Base-by-base conservation (phyloP, 495 filamentous ascomycete species). In the Aspergillus conjunctus region DNA sequence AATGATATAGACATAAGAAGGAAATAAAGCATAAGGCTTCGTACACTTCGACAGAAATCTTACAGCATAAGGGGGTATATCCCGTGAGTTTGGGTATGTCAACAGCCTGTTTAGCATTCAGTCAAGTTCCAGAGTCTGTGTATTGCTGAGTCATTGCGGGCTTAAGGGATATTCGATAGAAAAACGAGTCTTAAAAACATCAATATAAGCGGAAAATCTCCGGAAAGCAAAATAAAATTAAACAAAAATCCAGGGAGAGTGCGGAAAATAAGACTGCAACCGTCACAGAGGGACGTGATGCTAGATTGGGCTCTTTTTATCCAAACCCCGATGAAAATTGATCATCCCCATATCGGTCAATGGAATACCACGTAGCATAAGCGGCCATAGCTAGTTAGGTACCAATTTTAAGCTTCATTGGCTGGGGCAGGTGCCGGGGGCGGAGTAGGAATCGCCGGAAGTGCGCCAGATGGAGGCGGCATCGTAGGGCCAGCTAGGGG, bases 401-500 rank as follows among this genome's bases (percentile, higher is more conserved):
- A 26, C 2, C 26, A 2, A 5, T 2, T 26, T 51, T 22, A 54
- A 30, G 44, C 41, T 39, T 56, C 49, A 17, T 59, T 39, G 37
- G 44, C 50, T 1, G 60, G 51, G 21, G 41, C 31, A n/a, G 62
- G 59, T 18, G 34, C 54, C 21, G 34, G 20, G 44, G 43, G 41
- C 26, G 54, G 37, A 32, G 74, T 51, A 0, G 73, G 73, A 51
- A 73, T 55, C 7, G 73, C 67, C 1, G 75, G 75, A 15, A 76
- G 71, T 6, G 71, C 64, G 26, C 53, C 58, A 26, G 72, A 66
- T 17, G 76, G 74, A 14, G 65, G 77, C n/a, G 73, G 71, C 37
- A 64, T 74, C 26, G 71, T 66, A 4, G 73, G 66, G n/a, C 68
- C 71, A 17, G 75, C 70, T 39, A 80, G 58, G 31, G 84, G 85